Base-by-base conservation (phyloP, 1,139 yeast species). In the Diutina siamensis region DNA sequence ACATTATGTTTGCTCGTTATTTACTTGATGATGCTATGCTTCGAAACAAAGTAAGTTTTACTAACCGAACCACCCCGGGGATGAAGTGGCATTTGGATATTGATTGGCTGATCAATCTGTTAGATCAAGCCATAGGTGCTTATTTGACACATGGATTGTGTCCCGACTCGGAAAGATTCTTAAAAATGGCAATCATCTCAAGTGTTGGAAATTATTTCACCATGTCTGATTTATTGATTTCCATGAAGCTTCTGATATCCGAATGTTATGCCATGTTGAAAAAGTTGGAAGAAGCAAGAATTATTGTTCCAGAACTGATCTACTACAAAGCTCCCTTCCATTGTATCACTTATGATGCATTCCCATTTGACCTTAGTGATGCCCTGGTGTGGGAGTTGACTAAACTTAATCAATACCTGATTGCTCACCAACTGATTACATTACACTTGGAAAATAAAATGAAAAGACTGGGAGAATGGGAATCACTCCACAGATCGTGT, bases 291-390 rank as follows among this genome's bases (percentile, higher is more conserved):
- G 64, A 65, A 33, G 48, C 60, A 13, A 60, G 62, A 34, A 46
- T 73, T 1, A 53, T 76, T 7, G 52, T 57, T 1, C 76, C 79
- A 1, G 59, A 66, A 10, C 67, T 71, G 20, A 59, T 71, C 1
- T 68, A 65, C 50, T 74, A 74, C 54, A 75, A 74, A 51, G 60
- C 73, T 31, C 79, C 80, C 4, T 71, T 73, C 50, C 69, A 70
- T 48, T 47, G 62, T 21, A 48, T 65, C 34, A 59, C 67, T 19
- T 56, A 62, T 1, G 55, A 57, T 2, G 61, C 60, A 1, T 61
- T 64, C 35, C 68, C 73, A 0, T 67, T 73, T 45, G 64, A 64
- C 2, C 48, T 74, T n/a, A 54, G 62, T 3, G 67, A 66, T 18
- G 55, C 61, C 1, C 63, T 63, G 41, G 57, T 71, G 8, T 58